Evolutionary conservation across 73 alveolate genomes (phyloP).

Genomic region (Tetrahymena borealis): DNA sequence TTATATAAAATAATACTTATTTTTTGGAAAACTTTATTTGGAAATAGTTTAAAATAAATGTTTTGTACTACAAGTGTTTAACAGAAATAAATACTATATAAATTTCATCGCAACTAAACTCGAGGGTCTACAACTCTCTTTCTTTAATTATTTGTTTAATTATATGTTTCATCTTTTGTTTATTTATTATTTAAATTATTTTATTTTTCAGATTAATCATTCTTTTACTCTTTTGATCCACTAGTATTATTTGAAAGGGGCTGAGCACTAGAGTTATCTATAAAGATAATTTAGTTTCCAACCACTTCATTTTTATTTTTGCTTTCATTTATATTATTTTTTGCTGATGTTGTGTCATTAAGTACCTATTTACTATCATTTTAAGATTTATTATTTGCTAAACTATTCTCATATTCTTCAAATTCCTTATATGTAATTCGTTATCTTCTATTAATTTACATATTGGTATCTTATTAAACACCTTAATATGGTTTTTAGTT

Average conservation of each 20-base stretch:
- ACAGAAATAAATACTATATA: not conserved
- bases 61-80: no score
- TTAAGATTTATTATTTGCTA: not conserved
- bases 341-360: not conserved
- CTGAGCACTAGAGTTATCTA: not conserved
- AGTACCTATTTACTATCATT: not conserved
- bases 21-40: no score
- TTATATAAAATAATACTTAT: no score
- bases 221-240: not conserved
- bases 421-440: not conserved
- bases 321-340: not conserved
- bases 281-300: not conserved
- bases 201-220: not conserved
- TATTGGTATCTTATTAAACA: not conserved
- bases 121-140: slow-evolving; percentile 1
- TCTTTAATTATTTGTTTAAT: not conserved
- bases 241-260: not conserved
- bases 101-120: not conserved
- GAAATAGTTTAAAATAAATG: no score
- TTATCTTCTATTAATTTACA: not conserved
- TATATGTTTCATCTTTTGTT: not conserved
- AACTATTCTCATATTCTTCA: not conserved
- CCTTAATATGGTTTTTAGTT: not conserved
- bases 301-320: not conserved
- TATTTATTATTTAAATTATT: not conserved